Conservation (phyloP, 2,329 filamentous ascomycete genomes). For the Zymoseptoria ardabiliae region DNA sequence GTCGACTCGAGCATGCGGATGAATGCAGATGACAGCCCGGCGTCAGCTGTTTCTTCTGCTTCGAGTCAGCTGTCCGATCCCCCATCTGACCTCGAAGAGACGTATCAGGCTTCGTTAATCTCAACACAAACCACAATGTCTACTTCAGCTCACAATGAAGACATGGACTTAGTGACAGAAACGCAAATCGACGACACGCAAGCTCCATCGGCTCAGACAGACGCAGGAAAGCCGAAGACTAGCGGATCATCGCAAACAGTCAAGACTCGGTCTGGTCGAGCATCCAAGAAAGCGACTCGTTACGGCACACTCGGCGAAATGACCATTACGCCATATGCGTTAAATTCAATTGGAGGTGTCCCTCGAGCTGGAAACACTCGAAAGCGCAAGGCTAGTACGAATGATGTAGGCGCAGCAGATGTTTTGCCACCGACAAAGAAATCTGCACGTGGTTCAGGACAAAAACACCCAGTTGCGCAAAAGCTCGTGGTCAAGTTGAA, state of each 20-base stretch:
- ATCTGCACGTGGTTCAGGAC: neutral
- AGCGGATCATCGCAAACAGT: neutral
- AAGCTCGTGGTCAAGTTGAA: neutral
- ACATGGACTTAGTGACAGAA: neutral
- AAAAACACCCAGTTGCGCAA: neutral
- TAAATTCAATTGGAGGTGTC: neutral
- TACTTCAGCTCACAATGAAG: neutral
- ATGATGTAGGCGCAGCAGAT: neutral
- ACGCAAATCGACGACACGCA: neutral
- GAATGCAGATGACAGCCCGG: neutral
- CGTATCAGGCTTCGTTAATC: neutral
- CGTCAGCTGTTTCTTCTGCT: neutral
- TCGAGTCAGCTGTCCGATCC: neutral
- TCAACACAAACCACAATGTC: neutral
- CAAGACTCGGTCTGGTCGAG: neutral
- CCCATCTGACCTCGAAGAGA: neutral
- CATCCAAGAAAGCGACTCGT: neutral
- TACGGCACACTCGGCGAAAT: neutral
- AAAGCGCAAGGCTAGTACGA: neutral
- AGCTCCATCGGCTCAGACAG: neutral
- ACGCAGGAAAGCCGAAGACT: neutral
- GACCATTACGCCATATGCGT: neutral
- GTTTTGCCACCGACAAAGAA: neutral
- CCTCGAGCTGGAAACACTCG: neutral
- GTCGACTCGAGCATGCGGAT: neutral